phyloP scores from a whole-genome alignment of 2,329 filamentous ascomycete genomes.

The Amauroascus niger region DNA sequence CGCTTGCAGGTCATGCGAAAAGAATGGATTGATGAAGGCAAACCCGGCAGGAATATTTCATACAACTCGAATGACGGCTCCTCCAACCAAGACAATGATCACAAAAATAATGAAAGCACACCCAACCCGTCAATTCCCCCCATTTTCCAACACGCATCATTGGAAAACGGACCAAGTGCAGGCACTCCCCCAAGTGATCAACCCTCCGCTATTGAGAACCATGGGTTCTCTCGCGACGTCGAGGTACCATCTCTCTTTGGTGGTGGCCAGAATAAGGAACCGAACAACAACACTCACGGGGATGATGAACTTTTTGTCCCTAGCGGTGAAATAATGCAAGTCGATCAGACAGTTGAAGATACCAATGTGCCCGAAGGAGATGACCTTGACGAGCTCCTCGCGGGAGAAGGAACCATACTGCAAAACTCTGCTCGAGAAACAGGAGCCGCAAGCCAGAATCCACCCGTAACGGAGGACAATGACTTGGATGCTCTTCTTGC shows the following conservation, averaged over 20 bases:
- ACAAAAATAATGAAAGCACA: neutral
- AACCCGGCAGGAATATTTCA: conserved; percentile 17
- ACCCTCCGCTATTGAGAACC: neutral
- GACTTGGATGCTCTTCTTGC: conserved; percentile 47
- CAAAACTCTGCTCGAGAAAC: neutral
- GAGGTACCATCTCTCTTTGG: conserved; percentile 13
- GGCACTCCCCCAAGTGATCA: neutral
- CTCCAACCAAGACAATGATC: neutral
- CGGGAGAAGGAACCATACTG: conserved; percentile 34
- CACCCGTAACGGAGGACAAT: conserved; percentile 32
- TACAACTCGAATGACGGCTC: neutral
- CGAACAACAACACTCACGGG: neutral
- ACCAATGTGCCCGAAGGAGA: conserved; percentile 33
- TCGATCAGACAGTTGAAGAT: conserved; percentile 4
- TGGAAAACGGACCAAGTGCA: neutral
- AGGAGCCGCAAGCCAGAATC: neutral
- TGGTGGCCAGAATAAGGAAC: neutral
- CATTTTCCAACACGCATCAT: neutral
- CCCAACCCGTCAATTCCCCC: neutral
- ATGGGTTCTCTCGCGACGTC: neutral
- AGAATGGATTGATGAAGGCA: conserved; percentile 72
- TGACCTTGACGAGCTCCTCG: conserved; percentile 46
- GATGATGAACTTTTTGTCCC: conserved; percentile 27
- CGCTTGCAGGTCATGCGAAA: conserved; percentile 62
- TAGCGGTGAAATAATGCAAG: conserved; percentile 14